phyloP scores from a whole-genome alignment of 176 grass and related monocot species.

The Oryza australiensis region DNA sequence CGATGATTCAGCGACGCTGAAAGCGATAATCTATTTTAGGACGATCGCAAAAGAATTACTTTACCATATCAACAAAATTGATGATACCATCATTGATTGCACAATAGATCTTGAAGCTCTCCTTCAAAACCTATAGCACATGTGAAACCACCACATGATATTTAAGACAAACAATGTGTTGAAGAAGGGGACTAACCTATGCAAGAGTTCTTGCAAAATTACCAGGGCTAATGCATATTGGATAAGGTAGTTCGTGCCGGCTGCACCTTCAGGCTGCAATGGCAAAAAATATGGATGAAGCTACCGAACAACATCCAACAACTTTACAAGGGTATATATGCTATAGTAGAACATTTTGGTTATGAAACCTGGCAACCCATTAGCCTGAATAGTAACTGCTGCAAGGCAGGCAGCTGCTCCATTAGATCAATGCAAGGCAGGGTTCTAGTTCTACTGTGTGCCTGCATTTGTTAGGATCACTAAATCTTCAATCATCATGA shows the following conservation, averaged over 20 bases:
- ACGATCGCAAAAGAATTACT: slow-evolving; percentile 6
- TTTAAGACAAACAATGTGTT: not conserved
- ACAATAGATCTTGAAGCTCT: slow-evolving; percentile 96
- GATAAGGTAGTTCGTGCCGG: slow-evolving; percentile 73
- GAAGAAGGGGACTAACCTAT: slow-evolving; percentile 1
- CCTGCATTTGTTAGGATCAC: slow-evolving; percentile 44
- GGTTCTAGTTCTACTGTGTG: slow-evolving; percentile 81
- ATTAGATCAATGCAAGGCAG: slow-evolving; percentile 66
- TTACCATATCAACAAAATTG: slow-evolving; percentile 96
- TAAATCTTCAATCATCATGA: not conserved
- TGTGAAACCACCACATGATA: not conserved
- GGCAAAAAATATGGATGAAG: slow-evolving; percentile 17
- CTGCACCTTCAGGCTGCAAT: slow-evolving; percentile 92
- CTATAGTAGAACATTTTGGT: not conserved
- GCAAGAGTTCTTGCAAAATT: not conserved
- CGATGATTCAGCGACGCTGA: not conserved
- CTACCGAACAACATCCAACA: slow-evolving; percentile 12
- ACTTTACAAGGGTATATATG: not conserved
- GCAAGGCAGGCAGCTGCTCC: slow-evolving; percentile 92
- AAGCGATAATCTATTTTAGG: not conserved
- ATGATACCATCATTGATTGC: slow-evolving; percentile 95
- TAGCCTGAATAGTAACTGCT: slow-evolving; percentile 85
- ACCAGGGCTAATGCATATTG: slow-evolving; percentile 94
- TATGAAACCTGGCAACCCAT: slow-evolving; percentile 73
- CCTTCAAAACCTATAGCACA: slow-evolving; percentile 78